phyloP scores from a whole-genome alignment of 441 rosid species.

The Croton setiger region DNA sequence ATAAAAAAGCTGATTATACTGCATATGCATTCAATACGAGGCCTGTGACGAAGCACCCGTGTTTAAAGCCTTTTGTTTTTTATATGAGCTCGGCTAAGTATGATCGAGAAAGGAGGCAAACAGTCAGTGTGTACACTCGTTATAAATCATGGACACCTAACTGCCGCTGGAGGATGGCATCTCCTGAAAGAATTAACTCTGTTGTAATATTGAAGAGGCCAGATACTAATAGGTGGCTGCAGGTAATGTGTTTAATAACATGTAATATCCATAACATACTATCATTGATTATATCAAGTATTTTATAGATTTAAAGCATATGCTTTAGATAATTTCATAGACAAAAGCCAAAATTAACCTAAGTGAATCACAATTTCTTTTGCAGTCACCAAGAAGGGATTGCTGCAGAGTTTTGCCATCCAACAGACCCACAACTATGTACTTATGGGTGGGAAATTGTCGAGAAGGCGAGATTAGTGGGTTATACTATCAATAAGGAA shows the following conservation, averaged over 20 bases:
- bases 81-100: slow-evolving; percentile 50
- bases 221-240: slow-evolving; percentile 62
- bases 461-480: slow-evolving; percentile 62
- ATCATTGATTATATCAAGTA: no score
- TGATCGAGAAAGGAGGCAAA: slow-evolving; percentile 48
- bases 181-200: slow-evolving; percentile 51
- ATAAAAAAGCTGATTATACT: slow-evolving; percentile 66
- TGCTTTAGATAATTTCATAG: no score
- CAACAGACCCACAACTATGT: slow-evolving; percentile 45
- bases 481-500: slow-evolving; percentile 23
- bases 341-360: background rate
- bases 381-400: slow-evolving; percentile 86
- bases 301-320: no score
- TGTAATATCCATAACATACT: background rate
- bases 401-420: slow-evolving; percentile 75
- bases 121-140: slow-evolving; percentile 49
- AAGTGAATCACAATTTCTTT: slow-evolving; percentile 15
- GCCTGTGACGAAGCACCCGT: slow-evolving; percentile 73
- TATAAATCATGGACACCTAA: slow-evolving; percentile 35
- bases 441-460: slow-evolving; percentile 68
- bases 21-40: slow-evolving; percentile 83
- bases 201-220: slow-evolving; percentile 62
- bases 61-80: slow-evolving; percentile 65
- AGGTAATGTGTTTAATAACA: slow-evolving; percentile 35
- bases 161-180: slow-evolving; percentile 69